Percentiles rank a stretch among this genome's conserved stretches.
Evolutionary conservation across 2,329 filamentous ascomycete species (phyloP).

Genomic region (Venturia carpophila): DNA sequence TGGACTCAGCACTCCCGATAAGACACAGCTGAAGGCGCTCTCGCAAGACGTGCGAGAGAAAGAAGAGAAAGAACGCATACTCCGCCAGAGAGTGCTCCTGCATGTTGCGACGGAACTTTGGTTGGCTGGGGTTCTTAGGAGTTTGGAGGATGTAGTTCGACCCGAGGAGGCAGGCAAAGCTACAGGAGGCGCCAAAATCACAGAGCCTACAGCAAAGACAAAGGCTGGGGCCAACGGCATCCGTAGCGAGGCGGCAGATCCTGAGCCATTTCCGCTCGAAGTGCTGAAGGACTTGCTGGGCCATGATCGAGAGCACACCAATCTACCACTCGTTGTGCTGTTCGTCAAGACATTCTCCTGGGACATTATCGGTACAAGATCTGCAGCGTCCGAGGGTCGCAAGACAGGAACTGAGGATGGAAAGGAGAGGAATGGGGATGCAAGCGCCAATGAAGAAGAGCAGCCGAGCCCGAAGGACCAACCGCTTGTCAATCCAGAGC

Average conservation of each 20-base stretch:
- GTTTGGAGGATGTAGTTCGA: conserved; percentile 60
- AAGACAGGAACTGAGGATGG: conserved; percentile 64
- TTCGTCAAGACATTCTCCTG: conserved; percentile 96
- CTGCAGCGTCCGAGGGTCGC: conserved; percentile 64
- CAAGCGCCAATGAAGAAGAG: conserved; percentile 43
- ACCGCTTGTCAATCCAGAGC: conserved; percentile 65
- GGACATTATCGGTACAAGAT: conserved; percentile 81
- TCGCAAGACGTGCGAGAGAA: conserved; percentile 77
- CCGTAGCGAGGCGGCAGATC: conserved; percentile 49
- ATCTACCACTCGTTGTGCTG: conserved; percentile 82
- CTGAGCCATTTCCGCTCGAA: conserved; percentile 91
- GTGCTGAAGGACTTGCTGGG: conserved; percentile 95
- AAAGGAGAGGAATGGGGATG: conserved; percentile 44
- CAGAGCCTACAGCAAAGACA: conserved; percentile 54
- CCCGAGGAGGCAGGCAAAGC: conserved; percentile 56
- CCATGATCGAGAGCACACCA: conserved; percentile 85
- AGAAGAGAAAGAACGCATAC: conserved; percentile 89
- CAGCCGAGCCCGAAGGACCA: conserved; percentile 52
- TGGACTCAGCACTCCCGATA: conserved; percentile 85
- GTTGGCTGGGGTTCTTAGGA: conserved; percentile 82
- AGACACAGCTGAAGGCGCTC: conserved; percentile 69
- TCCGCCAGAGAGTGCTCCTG: conserved; percentile 75
- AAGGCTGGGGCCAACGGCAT: conserved; percentile 50
- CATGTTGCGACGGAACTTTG: conserved; percentile 92
- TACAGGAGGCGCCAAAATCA: conserved; percentile 48